Evolutionary conservation across 148 eudicot species (phyloP), one percentile per base, ranked within the genome.

Genomic region (Tetragonia tetragonoides): DNA sequence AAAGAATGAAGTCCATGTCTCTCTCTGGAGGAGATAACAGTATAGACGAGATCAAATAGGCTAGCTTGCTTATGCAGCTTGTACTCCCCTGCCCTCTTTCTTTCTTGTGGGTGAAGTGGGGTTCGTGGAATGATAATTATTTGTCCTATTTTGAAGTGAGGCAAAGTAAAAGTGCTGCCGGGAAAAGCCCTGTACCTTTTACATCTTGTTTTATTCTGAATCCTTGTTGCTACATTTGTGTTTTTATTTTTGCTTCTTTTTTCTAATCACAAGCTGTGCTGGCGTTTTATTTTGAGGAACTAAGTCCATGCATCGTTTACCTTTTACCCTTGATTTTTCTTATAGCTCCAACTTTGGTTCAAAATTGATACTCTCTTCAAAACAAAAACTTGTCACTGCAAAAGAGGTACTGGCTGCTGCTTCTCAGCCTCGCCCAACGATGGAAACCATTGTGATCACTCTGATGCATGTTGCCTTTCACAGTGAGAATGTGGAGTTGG

Each of bases 401-500:
- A 81, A 82, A 66, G 91, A 92, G 81, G 96, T 89, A 53, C 81
- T 90, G 74, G 77, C 84, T 83, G 82, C 84, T 81, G 89, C 88
- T 84, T 87, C 88, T 49, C 90, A 82, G 81, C 84, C 93, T 73
- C 85, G 78, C 69, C 91, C 91, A 62, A 77, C 76, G 44, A 80
- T 91, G 88, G 99, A 95, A 83, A 93, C 97, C 28, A 77, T 88
- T 65, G 79, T 95, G 20, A 73, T 91, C 72, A 95, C 99, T 63
- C 94, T 95, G 67, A 82, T 83, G 91, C 97, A 95, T 84, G 84
- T 93, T 70, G 99, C 91, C 41, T 86, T 85, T 72, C 82, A 86
- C 73, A 95, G 99, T 78, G 99, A 95, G 74, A 87, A 87, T 81
- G 87, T 95, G 62, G 99, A 95, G 85, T 87, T 93, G 74, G 89